Conservation (phyloP, 2,329 filamentous ascomycete genomes). For the Xylariales sp. region DNA sequence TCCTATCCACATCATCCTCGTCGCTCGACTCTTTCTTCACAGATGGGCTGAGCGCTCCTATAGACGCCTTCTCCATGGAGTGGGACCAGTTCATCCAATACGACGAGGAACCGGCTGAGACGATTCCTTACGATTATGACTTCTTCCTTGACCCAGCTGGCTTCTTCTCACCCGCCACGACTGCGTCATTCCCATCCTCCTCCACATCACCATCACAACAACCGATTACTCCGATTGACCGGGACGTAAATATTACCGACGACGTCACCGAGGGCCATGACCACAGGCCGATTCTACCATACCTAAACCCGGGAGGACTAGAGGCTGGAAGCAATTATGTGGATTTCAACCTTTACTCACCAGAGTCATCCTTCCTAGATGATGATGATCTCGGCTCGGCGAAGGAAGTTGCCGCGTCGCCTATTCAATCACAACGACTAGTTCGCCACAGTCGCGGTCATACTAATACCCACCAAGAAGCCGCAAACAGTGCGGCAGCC, state of each 20-base stretch:
- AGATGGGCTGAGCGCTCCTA: conserved; percentile 33
- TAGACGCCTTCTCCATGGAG: conserved; percentile 46
- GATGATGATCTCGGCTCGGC: conserved; percentile 59
- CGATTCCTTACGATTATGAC: conserved; percentile 56
- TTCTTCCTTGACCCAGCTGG: conserved; percentile 59
- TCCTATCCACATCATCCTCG: conserved; percentile 33
- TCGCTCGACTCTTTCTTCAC: conserved; percentile 41
- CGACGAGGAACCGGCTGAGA: conserved; percentile 52
- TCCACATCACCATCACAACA: conserved; percentile 51
- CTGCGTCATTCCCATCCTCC: conserved; percentile 43
- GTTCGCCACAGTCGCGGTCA: background rate
- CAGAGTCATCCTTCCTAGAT: conserved; percentile 59
- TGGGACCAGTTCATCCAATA: conserved; percentile 63
- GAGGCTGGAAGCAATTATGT: conserved; percentile 59
- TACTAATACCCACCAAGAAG: background rate
- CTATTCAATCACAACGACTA: conserved; percentile 24
- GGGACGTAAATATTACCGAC: conserved; percentile 31
- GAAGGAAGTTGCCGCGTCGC: conserved; percentile 44
- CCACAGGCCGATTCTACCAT: conserved; percentile 53
- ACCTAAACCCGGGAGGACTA: conserved; percentile 53
- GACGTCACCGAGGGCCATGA: conserved; percentile 27
- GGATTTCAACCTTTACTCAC: conserved; percentile 69
- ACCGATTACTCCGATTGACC: conserved; percentile 46
- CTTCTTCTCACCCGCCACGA: conserved; percentile 55
- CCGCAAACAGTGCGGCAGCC: background rate